These are phyloP conservation scores for Microstegium vimineum DNA, from an alignment of 176 grass and related monocot species.

Conservation along the genomic window DNA sequence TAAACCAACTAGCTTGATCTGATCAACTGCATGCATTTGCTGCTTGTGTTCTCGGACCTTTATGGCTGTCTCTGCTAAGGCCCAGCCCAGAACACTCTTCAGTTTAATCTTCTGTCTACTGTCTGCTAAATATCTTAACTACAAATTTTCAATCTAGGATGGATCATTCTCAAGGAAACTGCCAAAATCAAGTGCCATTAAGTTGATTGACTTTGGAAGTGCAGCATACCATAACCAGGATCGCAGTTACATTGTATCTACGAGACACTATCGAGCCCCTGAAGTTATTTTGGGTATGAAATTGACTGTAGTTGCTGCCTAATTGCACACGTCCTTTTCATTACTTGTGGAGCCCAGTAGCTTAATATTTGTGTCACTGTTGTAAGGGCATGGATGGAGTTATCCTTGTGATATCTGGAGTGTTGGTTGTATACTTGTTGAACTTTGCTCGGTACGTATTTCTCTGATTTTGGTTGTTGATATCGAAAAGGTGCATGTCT, in stretches of 20 bases:
- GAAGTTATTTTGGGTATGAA: constrained; percentile 65
- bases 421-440: constrained; percentile 68
- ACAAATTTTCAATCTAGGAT: constrained; percentile 37
- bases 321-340: not conserved
- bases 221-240: constrained; percentile 48
- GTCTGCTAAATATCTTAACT: not conserved
- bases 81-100: no score
- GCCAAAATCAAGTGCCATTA: constrained; percentile 60
- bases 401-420: constrained; percentile 76
- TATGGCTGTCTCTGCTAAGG: not conserved
- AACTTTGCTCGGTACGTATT: constrained; percentile 54
- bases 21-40: not conserved
- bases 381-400: constrained; percentile 59
- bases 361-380: not conserved
- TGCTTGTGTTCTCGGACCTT: not conserved
- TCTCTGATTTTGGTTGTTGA: not conserved
- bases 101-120: not conserved
- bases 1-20: not conserved
- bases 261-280: constrained; percentile 70
- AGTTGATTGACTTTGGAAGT: constrained; percentile 76
- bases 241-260: constrained; percentile 62
- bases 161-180: constrained; percentile 43
- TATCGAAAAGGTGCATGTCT: not conserved
- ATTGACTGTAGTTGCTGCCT: not conserved
- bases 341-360: not conserved